phyloP scores from a whole-genome alignment of 2,329 filamentous ascomycete species.

The Xylaria sp. region DNA sequence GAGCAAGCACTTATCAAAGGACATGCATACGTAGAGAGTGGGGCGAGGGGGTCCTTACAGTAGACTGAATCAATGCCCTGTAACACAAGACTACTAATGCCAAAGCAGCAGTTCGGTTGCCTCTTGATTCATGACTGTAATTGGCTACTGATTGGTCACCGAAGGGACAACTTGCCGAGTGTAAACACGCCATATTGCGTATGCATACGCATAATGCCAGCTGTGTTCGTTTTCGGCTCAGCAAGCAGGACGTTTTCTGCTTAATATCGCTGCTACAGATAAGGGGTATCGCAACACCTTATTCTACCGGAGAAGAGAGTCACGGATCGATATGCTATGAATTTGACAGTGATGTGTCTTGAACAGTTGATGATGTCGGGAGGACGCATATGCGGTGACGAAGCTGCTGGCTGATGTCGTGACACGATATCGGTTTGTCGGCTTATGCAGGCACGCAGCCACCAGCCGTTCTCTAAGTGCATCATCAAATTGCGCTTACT shows the following conservation, averaged over 20 bases:
- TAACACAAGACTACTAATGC: constrained; percentile 2
- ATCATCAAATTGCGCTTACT: not conserved
- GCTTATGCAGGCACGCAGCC: constrained; percentile 7
- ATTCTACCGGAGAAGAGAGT: too few species aligned
- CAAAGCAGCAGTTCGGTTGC: constrained; percentile 4
- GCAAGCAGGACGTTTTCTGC: not conserved
- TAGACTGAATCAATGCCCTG: not conserved
- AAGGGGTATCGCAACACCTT: not conserved
- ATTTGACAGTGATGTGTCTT: not conserved
- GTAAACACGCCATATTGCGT: not conserved
- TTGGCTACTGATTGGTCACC: not conserved
- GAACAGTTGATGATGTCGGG: not conserved
- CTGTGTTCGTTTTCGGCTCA: not conserved
- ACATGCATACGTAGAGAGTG: not conserved
- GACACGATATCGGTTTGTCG: not conserved
- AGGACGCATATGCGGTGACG: too few species aligned
- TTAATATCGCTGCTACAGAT: not conserved
- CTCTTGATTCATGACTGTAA: constrained; percentile 10
- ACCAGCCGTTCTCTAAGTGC: not conserved
- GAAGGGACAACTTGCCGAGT: constrained; percentile 9
- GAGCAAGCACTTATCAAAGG: not conserved
- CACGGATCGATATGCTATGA: too few species aligned
- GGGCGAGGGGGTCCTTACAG: not conserved
- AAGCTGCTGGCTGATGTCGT: not conserved
- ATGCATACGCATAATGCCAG: not conserved